phyloP scores from a whole-genome alignment of 257 asterid genomes.

The Rhazya stricta region DNA sequence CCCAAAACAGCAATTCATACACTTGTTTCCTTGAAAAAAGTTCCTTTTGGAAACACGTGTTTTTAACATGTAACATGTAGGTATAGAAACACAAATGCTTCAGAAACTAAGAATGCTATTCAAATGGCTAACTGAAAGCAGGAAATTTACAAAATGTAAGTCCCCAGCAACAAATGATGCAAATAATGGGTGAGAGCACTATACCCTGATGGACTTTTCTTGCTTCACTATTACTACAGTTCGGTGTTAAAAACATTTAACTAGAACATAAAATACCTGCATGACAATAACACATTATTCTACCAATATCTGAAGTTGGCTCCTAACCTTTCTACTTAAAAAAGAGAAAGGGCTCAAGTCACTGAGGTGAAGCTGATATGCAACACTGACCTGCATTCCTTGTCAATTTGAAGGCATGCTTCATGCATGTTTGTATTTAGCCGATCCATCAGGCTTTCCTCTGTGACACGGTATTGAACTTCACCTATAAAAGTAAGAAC shows the following conservation, averaged over 20 bases:
- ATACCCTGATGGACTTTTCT: neutral
- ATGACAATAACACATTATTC: neutral
- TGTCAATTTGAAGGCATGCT: conserved; percentile 61
- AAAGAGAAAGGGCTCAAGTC: neutral
- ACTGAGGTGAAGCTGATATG: neutral
- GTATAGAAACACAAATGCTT: neutral
- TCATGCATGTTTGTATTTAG: conserved; percentile 68
- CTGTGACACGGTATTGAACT: conserved; percentile 56
- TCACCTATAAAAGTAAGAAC: conserved; percentile 37
- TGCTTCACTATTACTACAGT: neutral
- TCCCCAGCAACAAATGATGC: neutral
- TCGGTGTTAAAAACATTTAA: neutral
- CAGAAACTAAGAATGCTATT: neutral
- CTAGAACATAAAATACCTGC: neutral
- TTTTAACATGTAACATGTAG: too few relatives aligned
- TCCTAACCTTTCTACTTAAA: neutral
- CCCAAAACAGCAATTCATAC: neutral
- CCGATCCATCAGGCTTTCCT: conserved; percentile 70
- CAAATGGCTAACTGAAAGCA: neutral
- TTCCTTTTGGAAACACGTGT: neutral
- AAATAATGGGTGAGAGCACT: neutral
- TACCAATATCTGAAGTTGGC: neutral
- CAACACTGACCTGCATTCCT: conserved; percentile 53
- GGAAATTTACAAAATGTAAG: neutral
- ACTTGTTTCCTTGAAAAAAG: neutral